These are phyloP conservation scores for Pilatotrama ljubarskyi DNA, from an alignment of 768 basidiomycete genomes.

Conservation along the genomic window DNA sequence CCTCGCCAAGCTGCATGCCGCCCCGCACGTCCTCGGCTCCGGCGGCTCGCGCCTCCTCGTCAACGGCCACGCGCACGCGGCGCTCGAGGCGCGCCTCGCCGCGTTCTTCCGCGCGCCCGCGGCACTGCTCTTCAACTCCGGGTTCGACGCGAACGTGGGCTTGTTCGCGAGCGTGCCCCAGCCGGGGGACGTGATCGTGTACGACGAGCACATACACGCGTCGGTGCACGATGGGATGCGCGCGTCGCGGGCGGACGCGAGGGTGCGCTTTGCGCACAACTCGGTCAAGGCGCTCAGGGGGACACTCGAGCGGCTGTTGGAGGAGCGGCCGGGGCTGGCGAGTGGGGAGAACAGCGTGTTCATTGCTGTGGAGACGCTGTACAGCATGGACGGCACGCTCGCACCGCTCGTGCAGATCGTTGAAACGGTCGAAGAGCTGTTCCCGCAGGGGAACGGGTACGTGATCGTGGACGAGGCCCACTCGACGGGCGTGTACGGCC, in stretches of 20 bases:
- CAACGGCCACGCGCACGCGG: constrained; percentile 66
- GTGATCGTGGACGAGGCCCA: constrained; percentile 93
- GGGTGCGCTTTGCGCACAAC: constrained; percentile 72
- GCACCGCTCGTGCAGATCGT: constrained; percentile 72
- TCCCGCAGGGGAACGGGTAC: constrained; percentile 65
- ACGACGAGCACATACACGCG: constrained; percentile 89
- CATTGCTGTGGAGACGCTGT: constrained; percentile 84
- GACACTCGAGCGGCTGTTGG: constrained; percentile 43
- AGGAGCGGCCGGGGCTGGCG: constrained; percentile 38
- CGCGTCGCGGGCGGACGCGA: constrained; percentile 45
- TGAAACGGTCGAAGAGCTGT: constrained; percentile 55
- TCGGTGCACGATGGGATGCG: constrained; percentile 89
- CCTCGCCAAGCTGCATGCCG: constrained; percentile 48
- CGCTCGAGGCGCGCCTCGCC: constrained; percentile 69
- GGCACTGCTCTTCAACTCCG: constrained; percentile 88
- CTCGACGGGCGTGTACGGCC: constrained; percentile 87
- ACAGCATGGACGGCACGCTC: constrained; percentile 96
- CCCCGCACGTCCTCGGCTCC: constrained; percentile 75
- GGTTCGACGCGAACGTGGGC: constrained; percentile 89
- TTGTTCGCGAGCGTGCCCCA: constrained; percentile 84
- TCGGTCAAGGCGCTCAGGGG: constrained; percentile 50
- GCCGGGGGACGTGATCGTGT: constrained; percentile 70
- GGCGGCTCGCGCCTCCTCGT: constrained; percentile 87
- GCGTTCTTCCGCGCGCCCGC: constrained; percentile 60
- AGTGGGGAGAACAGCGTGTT: constrained; percentile 57